A percentile compares a stretch with the other conserved stretches of the same genome.
Evolutionary conservation across 371 early-diverging fungal species (phyloP).

Genomic region (Mortierella sp.): DNA sequence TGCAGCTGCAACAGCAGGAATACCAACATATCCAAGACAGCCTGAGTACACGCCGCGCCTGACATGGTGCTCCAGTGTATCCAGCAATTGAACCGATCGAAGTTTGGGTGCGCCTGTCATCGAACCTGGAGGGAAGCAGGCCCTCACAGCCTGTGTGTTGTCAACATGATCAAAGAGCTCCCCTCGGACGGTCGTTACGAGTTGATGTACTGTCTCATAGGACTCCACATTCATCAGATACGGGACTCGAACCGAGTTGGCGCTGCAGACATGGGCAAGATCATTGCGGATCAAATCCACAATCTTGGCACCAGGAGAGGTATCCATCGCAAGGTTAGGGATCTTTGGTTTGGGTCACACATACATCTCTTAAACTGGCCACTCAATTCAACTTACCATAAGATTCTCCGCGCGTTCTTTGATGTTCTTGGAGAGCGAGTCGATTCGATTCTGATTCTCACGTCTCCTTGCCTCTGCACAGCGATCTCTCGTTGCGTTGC

Average conservation of each 20-base stretch:
- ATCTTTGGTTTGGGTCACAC: too few species aligned
- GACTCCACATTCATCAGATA: slow-evolving; percentile 90
- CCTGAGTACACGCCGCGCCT: slow-evolving; percentile 95
- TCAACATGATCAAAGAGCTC: slow-evolving; percentile 67
- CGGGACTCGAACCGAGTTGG: slow-evolving; percentile 81
- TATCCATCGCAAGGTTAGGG: background rate
- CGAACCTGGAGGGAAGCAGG: slow-evolving; percentile 94
- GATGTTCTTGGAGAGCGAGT: slow-evolving; percentile 71
- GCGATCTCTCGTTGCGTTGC: slow-evolving; percentile 15
- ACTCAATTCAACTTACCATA: slow-evolving; percentile 83
- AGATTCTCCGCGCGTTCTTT: slow-evolving; percentile 97
- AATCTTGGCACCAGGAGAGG: slow-evolving; percentile 65
- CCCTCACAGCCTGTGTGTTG: slow-evolving; percentile 78
- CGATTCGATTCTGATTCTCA: slow-evolving; percentile 57
- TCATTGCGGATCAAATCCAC: slow-evolving; percentile 97
- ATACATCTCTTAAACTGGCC: too few species aligned
- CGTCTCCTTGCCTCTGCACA: slow-evolving; percentile 44
- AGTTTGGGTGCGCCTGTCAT: slow-evolving; percentile 98
- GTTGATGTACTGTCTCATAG: slow-evolving; percentile 92
- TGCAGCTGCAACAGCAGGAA: slow-evolving; percentile 56
- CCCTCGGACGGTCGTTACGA: slow-evolving; percentile 89
- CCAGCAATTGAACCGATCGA: slow-evolving; percentile 85
- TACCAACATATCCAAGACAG: slow-evolving; percentile 84
- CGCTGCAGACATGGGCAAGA: slow-evolving; percentile 75
- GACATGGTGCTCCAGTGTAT: slow-evolving; percentile 72